Evolutionary conservation across 2,329 filamentous ascomycete genomes (phyloP).

Genomic region (Trichoderma aggressivum): DNA sequence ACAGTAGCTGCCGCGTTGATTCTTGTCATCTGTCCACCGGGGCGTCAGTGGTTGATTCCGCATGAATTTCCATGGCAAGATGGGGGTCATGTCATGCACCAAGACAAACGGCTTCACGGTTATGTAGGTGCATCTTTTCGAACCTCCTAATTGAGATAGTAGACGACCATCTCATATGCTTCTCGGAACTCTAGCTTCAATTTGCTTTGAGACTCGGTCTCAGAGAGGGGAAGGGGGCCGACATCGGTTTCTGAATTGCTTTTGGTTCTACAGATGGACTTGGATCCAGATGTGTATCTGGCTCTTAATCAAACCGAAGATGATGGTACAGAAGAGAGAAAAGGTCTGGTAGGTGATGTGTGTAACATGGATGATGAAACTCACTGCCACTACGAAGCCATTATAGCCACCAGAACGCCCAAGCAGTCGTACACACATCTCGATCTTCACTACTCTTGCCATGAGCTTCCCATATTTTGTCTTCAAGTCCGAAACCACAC

Average conservation of each 20-base stretch:
- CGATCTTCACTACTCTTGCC: not conserved
- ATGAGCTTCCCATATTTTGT: not conserved
- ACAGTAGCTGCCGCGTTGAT: not conserved
- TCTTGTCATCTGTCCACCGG: not conserved
- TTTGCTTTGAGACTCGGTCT: not conserved
- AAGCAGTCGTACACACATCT: not conserved
- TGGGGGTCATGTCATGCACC: not conserved
- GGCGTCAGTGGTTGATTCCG: not conserved
- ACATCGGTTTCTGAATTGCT: not conserved
- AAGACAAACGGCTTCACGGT: not conserved
- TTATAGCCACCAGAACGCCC: accelerated
- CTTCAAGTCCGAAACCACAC: not conserved
- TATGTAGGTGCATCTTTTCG: not conserved
- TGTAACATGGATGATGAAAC: no score
- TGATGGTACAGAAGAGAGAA: not conserved
- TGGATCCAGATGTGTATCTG: not conserved
- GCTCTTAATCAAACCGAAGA: not conserved
- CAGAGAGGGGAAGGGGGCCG: not conserved
- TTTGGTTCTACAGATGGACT: not conserved
- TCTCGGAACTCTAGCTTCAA: not conserved
- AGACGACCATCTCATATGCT: not conserved
- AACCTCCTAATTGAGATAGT: not conserved
- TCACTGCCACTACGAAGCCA: not conserved
- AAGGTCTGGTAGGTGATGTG: accelerated
- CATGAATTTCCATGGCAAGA: not conserved